Evolutionary conservation across 768 basidiomycete genomes (phyloP), one percentile per base, ranked within the genome.

Genomic region (Fistulinella prunicolor): DNA sequence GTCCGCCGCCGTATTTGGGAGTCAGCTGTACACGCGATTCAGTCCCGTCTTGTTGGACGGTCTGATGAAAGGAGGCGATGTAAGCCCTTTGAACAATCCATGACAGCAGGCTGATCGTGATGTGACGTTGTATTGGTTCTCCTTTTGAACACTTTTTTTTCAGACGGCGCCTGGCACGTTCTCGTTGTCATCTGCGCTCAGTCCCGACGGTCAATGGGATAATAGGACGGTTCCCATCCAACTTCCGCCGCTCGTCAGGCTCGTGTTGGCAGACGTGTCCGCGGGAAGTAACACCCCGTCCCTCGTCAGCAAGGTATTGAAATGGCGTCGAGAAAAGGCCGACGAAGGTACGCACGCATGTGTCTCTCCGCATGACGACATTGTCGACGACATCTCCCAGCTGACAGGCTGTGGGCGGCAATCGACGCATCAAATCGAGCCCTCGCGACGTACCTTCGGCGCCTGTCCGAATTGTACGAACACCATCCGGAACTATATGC

Each of bases 281-380:
- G 92, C 89, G 9, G 96, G 96, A 9, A 94, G 89, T 56, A 90
- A 97, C 60, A 97, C 96, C 2, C 96, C 96, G 2, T 90, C 90
- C 35, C 81, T 98, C 35, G 93, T 94, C 10, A 83, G 90, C 24
- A 85, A 90, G 66, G 96, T 99, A 4, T 70, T 96, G 54, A 83
- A 82, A 58, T 98, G 95, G 95, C 80, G 89, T 36, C 79, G 81
- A 58, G 79, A 83, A 36, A 75, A 85, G 38, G 66, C 72, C 13
- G 71, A 68, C 26, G 71, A 80, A 65, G 85, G 89, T 81, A 53
- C 47, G 48, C 22, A 32, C 24, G 28, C 45, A 37, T 28, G 29
- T 3, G 6, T 16, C 20, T 26, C 14, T 22, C 14, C 14, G 6
- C 21, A n/a, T 50, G 34, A 34, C 22, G 13, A 6, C 26, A 21